phyloP scores from a whole-genome alignment of 1,139 yeast genomes.

The Martiniozyma asiatica region DNA sequence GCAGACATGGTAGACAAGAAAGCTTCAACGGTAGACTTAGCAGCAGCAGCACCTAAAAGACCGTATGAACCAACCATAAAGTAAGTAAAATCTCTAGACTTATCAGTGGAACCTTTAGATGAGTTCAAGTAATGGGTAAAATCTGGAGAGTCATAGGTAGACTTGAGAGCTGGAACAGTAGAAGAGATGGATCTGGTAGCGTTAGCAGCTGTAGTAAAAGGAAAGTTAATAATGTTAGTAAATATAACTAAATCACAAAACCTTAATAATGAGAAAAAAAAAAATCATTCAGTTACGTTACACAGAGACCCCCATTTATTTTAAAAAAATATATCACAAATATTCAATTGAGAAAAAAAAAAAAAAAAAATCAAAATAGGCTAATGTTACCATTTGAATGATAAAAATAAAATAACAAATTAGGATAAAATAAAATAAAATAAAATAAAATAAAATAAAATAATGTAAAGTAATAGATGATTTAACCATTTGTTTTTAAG shows the following conservation, averaged over 20 bases:
- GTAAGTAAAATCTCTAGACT: constrained; percentile 78
- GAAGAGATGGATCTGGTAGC: constrained; percentile 31
- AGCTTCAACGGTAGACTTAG: constrained; percentile 94
- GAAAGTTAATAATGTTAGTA: constrained; percentile 1
- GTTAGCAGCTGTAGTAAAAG: constrained; percentile 21
- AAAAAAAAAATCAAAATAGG: too few species aligned
- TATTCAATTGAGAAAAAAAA: too few species aligned
- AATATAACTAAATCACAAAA: neutral
- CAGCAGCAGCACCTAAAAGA: constrained; percentile 87
- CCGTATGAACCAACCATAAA: constrained; percentile 98
- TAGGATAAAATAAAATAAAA: too few species aligned
- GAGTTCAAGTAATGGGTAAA: constrained; percentile 73
- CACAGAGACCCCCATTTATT: too few species aligned
- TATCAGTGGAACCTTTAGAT: constrained; percentile 52
- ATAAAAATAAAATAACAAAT: too few species aligned
- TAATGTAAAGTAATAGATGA: too few species aligned
- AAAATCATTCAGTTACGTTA: too few species aligned
- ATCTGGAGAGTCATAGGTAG: constrained; percentile 90
- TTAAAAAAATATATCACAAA: too few species aligned
- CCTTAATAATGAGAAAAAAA: too few species aligned
- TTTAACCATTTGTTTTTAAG: too few species aligned
- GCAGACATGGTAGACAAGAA: constrained; percentile 93
- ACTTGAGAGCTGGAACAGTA: constrained; percentile 42
- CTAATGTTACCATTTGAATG: too few species aligned
- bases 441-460: too few species aligned